phyloP scores from a whole-genome alignment of 257 asterid genomes.

The Fraxinus excelsior region DNA sequence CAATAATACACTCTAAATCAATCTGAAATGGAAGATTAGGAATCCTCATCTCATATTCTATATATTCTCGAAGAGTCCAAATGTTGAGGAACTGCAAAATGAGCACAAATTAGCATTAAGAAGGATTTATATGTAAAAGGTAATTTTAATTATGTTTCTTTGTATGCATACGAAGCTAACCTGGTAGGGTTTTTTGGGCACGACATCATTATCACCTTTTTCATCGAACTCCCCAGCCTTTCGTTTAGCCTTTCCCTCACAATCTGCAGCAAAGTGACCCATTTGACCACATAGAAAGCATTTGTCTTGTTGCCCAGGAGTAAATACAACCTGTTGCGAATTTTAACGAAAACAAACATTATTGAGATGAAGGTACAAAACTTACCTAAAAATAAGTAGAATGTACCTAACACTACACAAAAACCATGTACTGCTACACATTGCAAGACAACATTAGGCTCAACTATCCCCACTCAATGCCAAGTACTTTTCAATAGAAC shows the following conservation, averaged over 20 bases:
- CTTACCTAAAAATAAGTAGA: not conserved
- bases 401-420: no score
- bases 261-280: slow-evolving; percentile 88
- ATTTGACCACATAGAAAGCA: slow-evolving; percentile 96
- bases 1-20: slow-evolving; percentile 80
- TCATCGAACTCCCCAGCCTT: slow-evolving; percentile 96
- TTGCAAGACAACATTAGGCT: slow-evolving; percentile 11
- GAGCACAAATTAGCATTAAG: slow-evolving; percentile 18
- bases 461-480: not conserved
- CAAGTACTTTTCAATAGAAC: not conserved
- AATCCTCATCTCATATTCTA: slow-evolving; percentile 87
- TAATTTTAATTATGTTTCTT: slow-evolving; percentile 3
- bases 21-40: slow-evolving; percentile 80
- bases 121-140: slow-evolving; percentile 9
- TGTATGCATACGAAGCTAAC: slow-evolving; percentile 34
- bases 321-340: slow-evolving; percentile 74
- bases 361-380: slow-evolving; percentile 23
- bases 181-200: slow-evolving; percentile 92
- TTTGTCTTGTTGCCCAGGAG: slow-evolving; percentile 96
- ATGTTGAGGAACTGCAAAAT: slow-evolving; percentile 80
- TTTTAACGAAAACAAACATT: slow-evolving; percentile 20
- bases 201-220: slow-evolving; percentile 66
- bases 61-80: slow-evolving; percentile 94
- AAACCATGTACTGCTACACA: not conserved
- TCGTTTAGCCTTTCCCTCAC: slow-evolving; percentile 92